A percentile compares a stretch with the other conserved stretches of the same genome.
phyloP scores from a whole-genome alignment of 2,329 filamentous ascomycete genomes.

The Truncatella angustata region DNA sequence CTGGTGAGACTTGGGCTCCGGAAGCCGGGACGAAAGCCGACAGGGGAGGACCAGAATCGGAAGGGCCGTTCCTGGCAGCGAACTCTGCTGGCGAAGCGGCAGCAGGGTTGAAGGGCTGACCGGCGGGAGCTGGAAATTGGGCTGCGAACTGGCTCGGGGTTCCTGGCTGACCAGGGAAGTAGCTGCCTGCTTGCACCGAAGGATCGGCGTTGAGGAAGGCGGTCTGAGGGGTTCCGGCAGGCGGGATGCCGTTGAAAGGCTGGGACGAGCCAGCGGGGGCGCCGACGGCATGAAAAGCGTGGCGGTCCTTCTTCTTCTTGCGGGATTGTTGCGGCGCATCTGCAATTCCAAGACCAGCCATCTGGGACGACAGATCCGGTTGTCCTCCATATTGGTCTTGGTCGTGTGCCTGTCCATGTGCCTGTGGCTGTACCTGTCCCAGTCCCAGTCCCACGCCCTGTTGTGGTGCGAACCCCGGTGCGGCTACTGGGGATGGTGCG shows the following conservation, averaged over 20 bases:
- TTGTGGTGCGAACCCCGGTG: no score
- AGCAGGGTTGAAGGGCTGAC: conserved; percentile 48
- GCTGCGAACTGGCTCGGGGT: conserved; percentile 49
- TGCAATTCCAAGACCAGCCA: conserved; percentile 73
- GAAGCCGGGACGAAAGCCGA: conserved; percentile 55
- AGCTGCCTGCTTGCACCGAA: conserved; percentile 40
- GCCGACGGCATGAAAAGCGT: conserved; percentile 87
- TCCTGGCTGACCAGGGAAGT: conserved; percentile 44
- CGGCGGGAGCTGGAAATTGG: conserved; percentile 62
- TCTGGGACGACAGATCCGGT: conserved; percentile 64
- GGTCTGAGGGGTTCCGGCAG: conserved; percentile 52
- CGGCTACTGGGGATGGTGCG: conserved; percentile 28
- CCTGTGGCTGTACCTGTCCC: no score
- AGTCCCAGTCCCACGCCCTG: no score
- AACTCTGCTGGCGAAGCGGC: conserved; percentile 44
- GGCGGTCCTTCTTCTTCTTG: conserved; percentile 90
- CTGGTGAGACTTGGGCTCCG: conserved; percentile 77
- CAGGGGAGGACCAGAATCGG: conserved; percentile 34
- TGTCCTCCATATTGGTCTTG: conserved; percentile 29
- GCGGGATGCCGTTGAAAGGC: conserved; percentile 67
- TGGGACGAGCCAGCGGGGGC: conserved; percentile 66
- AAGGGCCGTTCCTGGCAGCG: conserved; percentile 37
- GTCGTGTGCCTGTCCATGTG: conserved; percentile 27
- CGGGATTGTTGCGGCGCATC: conserved; percentile 50
- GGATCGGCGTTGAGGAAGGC: conserved; percentile 58